Evolutionary conservation across 441 rosid species (phyloP).

Genomic region (Eruca vesicaria): DNA sequence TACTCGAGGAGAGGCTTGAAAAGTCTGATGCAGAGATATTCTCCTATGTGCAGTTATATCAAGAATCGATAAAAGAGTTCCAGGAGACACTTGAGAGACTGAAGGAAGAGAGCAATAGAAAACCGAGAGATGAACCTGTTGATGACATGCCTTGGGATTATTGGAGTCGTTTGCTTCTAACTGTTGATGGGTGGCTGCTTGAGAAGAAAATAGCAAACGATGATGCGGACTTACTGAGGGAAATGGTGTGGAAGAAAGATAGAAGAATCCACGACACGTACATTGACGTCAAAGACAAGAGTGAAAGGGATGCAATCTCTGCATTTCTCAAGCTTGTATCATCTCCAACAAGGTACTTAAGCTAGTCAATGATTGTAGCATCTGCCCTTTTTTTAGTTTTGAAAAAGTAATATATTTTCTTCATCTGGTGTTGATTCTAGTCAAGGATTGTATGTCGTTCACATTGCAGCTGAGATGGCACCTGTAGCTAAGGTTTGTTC

Average conservation of each 20-base stretch:
- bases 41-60: conserved; percentile 74
- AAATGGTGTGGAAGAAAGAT: conserved; percentile 86
- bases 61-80: conserved; percentile 82
- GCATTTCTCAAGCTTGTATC: conserved; percentile 62
- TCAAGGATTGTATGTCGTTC: conserved; percentile 82
- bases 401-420: conserved; percentile 36
- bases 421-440: conserved; percentile 54
- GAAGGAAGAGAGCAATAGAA: conserved; percentile 79
- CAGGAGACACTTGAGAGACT: conserved; percentile 79
- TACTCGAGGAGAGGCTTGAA: conserved; percentile 81
- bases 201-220: conserved; percentile 69
- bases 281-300: conserved; percentile 66
- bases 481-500: conserved; percentile 95
- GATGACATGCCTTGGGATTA: conserved; percentile 86
- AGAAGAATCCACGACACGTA: conserved; percentile 58
- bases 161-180: conserved; percentile 88
- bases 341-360: conserved; percentile 58
- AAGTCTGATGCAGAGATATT: conserved; percentile 85
- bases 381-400: not conserved
- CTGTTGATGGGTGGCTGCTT: conserved; percentile 92
- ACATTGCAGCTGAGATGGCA: conserved; percentile 98
- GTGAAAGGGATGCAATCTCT: conserved; percentile 62
- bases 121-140: conserved; percentile 57
- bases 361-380: not conserved
- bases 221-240: conserved; percentile 74